Percentiles rank a stretch among this genome's conserved stretches.
Evolutionary conservation across 2,329 filamentous ascomycete species (phyloP).

Genomic region (Xylaria polymorpha): DNA sequence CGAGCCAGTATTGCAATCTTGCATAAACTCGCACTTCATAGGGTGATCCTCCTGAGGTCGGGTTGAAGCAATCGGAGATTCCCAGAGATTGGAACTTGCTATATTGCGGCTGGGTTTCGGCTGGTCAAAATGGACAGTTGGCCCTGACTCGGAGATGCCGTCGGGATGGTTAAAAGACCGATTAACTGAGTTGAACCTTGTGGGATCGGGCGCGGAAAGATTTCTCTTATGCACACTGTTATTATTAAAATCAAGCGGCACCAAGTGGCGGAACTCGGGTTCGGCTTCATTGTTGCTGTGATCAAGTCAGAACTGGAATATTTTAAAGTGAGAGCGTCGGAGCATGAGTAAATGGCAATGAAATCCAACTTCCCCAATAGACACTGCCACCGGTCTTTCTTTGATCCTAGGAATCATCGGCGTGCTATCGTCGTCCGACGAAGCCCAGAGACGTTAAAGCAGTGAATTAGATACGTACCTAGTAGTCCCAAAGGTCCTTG

Average conservation of each 20-base stretch:
- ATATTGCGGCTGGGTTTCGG: slow-evolving; percentile 39
- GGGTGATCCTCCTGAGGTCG: slow-evolving; percentile 28
- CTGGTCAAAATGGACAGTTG: slow-evolving; percentile 44
- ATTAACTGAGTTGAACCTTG: slow-evolving; percentile 45
- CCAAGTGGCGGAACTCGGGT: slow-evolving; percentile 29
- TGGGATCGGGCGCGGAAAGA: slow-evolving; percentile 61
- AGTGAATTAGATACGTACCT: slow-evolving; percentile 39
- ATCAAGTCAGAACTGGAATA: slow-evolving; percentile 9
- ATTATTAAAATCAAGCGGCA: slow-evolving; percentile 41
- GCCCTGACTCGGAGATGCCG: slow-evolving; percentile 46
- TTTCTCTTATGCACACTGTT: slow-evolving; percentile 60
- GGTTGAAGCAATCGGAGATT: neutral
- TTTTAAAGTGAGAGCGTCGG: neutral
- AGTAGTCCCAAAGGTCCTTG: slow-evolving; percentile 37
- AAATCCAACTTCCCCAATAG: neutral
- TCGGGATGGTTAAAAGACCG: slow-evolving; percentile 42
- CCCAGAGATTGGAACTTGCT: slow-evolving; percentile 31
- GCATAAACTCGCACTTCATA: slow-evolving; percentile 65
- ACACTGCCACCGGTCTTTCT: neutral
- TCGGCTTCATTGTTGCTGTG: slow-evolving; percentile 35
- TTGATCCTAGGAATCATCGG: neutral
- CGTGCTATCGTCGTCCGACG: neutral
- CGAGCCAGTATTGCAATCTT: slow-evolving; percentile 69
- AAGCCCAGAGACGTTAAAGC: neutral
- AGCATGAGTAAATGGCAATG: neutral